Evolutionary conservation across 1,284 basidiomycete genomes (phyloP).

Genomic region (Rhodotorula sp.): DNA sequence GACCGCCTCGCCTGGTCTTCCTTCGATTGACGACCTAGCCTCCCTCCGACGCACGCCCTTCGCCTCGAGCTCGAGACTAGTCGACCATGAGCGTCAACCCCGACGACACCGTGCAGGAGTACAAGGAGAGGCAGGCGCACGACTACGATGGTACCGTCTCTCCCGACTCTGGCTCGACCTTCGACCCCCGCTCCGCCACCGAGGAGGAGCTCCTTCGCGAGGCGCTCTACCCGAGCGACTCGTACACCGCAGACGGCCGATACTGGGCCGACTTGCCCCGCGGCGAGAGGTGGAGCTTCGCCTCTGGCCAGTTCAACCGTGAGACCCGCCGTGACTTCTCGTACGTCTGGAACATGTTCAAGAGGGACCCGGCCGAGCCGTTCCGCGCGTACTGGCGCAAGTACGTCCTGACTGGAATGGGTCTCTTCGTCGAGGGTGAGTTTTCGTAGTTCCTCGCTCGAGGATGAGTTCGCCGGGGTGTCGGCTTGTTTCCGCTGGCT

Average conservation of each 20-base stretch:
- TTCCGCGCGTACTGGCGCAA: constrained; percentile 53
- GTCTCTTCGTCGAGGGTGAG: constrained; percentile 21
- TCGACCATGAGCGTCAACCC: no score
- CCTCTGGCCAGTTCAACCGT: constrained; percentile 52
- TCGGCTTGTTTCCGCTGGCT: background rate
- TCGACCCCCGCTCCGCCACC: constrained; percentile 40
- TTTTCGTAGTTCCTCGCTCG: background rate
- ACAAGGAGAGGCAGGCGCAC: no score
- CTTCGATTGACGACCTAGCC: no score
- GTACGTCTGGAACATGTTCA: constrained; percentile 55
- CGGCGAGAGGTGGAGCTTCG: constrained; percentile 48
- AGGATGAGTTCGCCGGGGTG: no score
- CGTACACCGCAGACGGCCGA: constrained; percentile 32
- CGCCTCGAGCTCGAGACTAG: no score
- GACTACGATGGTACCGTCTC: constrained; percentile 1
- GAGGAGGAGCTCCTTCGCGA: constrained; percentile 23
- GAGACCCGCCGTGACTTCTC: constrained; percentile 54
- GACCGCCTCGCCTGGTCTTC: no score
- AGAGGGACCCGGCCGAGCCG: constrained; percentile 54
- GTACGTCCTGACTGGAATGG: constrained; percentile 57
- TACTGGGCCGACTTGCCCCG: constrained; percentile 52
- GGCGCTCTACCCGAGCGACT: constrained; percentile 43
- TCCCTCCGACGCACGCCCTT: no score
- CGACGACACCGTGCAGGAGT: no score
- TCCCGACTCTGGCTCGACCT: constrained; percentile 3